These are phyloP conservation scores for Lagenidium giganteum DNA, from an alignment of 352 stramenopile species.

Conservation along the genomic window DNA sequence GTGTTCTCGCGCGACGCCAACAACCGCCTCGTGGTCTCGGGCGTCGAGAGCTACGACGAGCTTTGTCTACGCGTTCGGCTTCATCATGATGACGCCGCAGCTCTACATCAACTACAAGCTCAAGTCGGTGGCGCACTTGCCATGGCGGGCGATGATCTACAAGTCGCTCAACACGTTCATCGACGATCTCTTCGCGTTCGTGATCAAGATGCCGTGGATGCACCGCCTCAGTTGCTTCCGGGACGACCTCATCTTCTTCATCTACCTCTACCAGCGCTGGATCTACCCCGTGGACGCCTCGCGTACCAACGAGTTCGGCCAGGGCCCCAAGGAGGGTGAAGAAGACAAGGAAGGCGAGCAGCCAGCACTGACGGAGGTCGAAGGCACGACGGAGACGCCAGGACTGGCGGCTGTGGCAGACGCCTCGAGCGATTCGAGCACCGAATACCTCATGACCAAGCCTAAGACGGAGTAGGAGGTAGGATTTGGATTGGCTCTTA, in stretches of 20 bases:
- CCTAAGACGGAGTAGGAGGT: slow-evolving; percentile 31
- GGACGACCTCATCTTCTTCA: slow-evolving; percentile 99
- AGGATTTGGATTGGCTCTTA: background rate
- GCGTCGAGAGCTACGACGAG: slow-evolving; percentile 90
- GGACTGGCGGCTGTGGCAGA: background rate
- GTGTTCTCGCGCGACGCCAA: slow-evolving; percentile 72
- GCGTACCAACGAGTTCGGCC: slow-evolving; percentile 92
- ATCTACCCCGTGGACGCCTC: slow-evolving; percentile 93
- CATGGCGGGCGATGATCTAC: slow-evolving; percentile 98
- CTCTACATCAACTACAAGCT: slow-evolving; percentile 99
- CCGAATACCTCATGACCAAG: slow-evolving; percentile 54
- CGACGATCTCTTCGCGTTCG: slow-evolving; percentile 96
- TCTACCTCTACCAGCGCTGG: slow-evolving; percentile 99
- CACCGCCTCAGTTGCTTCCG: slow-evolving; percentile 97
- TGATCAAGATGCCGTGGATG: slow-evolving; percentile 98
- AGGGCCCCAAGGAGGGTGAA: slow-evolving; percentile 62
- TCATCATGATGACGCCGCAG: slow-evolving; percentile 99
- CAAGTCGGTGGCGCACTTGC: slow-evolving; percentile 94
- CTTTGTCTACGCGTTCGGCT: slow-evolving; percentile 99
- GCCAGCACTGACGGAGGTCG: slow-evolving; percentile 17
- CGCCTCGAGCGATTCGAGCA: too few species aligned
- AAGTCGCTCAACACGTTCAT: slow-evolving; percentile 98
- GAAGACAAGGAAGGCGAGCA: slow-evolving; percentile 4
- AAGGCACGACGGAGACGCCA: slow-evolving; percentile 8
- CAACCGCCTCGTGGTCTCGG: slow-evolving; percentile 80